Evolutionary conservation across 2,329 filamentous ascomycete genomes (phyloP).

Genomic region (Balansia obtecta): DNA sequence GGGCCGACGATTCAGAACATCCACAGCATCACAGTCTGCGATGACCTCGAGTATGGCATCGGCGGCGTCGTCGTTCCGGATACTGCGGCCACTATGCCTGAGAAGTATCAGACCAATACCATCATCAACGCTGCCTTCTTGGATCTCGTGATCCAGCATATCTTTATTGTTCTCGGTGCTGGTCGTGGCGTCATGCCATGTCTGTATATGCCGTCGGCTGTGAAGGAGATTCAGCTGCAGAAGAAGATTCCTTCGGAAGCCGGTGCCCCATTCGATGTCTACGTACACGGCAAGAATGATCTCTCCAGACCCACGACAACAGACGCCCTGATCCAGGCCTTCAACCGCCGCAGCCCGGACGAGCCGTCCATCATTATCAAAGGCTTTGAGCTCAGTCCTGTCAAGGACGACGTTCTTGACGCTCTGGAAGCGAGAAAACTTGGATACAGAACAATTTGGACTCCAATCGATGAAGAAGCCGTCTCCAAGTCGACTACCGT

Average conservation of each 20-base stretch:
- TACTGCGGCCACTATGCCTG: conserved; percentile 32
- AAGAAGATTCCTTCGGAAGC: background rate
- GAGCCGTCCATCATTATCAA: conserved; percentile 23
- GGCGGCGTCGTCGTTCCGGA: conserved; percentile 20
- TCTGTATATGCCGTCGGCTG: conserved; percentile 24
- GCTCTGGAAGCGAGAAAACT: background rate
- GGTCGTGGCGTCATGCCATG: conserved; percentile 16
- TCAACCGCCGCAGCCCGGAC: conserved; percentile 13
- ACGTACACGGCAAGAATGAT: background rate
- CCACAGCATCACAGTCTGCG: background rate
- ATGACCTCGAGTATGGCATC: background rate
- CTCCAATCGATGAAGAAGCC: background rate
- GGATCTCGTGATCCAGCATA: conserved; percentile 31
- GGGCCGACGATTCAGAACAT: conserved; percentile 1
- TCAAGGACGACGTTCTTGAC: conserved; percentile 19
- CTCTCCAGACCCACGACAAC: background rate
- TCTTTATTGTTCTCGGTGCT: conserved; percentile 25
- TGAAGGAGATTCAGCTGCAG: conserved; percentile 16
- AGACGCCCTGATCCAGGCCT: background rate
- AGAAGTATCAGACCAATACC: conserved; percentile 27
- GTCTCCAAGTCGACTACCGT: background rate
- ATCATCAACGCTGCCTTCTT: conserved; percentile 34
- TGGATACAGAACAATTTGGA: background rate
- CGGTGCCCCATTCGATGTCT: background rate
- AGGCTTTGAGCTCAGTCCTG: conserved; percentile 27